Conservation (phyloP, 495 filamentous ascomycete species). For the Apodospora peruviana region DNA sequence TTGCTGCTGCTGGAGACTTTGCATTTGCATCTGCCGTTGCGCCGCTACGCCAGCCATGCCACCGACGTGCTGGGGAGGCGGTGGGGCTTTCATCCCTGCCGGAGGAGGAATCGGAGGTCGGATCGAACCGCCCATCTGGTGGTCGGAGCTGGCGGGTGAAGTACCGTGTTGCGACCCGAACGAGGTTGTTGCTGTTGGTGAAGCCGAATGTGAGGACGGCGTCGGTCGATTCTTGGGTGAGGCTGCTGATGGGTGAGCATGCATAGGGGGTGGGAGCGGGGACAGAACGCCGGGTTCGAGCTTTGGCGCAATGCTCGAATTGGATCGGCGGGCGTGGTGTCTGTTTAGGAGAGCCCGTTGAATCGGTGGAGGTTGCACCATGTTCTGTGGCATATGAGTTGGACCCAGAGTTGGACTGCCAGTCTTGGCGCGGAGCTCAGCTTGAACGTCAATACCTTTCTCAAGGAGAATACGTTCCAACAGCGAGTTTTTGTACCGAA, state of each 20-base stretch:
- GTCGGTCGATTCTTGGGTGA: conserved; percentile 68
- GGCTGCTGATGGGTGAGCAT: conserved; percentile 41
- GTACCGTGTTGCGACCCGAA: conserved; percentile 65
- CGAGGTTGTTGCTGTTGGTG: conserved; percentile 70
- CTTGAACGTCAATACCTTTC: conserved; percentile 99
- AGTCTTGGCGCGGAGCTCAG: conserved; percentile 84
- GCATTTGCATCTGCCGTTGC: conserved; percentile 37
- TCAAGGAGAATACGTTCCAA: conserved; percentile 92
- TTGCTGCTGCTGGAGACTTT: conserved; percentile 31
- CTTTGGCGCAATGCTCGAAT: conserved; percentile 67
- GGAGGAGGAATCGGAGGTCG: conserved; percentile 37
- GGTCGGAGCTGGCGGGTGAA: conserved; percentile 60
- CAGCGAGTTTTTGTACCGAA: conserved; percentile 96
- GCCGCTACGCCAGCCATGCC: conserved; percentile 44
- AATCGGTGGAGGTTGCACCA: conserved; percentile 61
- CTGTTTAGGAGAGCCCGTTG: conserved; percentile 69
- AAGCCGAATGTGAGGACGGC: conserved; percentile 75
- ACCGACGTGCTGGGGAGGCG: conserved; percentile 23
- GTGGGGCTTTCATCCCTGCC: conserved; percentile 33
- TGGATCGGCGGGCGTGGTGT: conserved; percentile 62
- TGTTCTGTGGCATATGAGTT: conserved; percentile 56
- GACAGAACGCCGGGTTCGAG: conserved; percentile 54
- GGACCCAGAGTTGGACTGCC: conserved; percentile 64
- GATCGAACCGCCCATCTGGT: conserved; percentile 33
- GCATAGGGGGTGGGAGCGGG: conserved; percentile 47